Percentiles rank a stretch among this genome's conserved stretches.
phyloP scores from a whole-genome alignment of 176 grass and related monocot species.

The Lolium multiflorum region DNA sequence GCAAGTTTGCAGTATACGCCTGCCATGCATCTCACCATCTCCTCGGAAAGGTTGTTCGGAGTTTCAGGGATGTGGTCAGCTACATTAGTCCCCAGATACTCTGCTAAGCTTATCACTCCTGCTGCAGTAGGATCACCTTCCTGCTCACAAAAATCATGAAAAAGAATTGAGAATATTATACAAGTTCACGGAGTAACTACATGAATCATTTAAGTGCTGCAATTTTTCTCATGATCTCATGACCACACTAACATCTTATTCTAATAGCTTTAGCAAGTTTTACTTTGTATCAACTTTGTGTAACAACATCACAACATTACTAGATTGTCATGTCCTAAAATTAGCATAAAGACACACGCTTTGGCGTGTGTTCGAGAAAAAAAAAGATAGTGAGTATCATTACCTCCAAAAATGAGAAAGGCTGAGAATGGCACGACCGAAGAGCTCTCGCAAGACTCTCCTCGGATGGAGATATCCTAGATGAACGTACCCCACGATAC shows the following conservation, averaged over 20 bases:
- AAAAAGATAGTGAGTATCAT: constrained; percentile 14
- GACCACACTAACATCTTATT: not conserved
- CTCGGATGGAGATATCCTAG: constrained; percentile 77
- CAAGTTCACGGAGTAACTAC: not conserved
- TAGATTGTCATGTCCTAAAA: constrained; percentile 5
- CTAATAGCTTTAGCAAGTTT: not conserved
- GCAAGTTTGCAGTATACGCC: constrained; percentile 84
- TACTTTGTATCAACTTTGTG: not conserved
- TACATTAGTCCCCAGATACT: constrained; percentile 87
- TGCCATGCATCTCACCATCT: constrained; percentile 94
- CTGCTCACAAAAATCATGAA: constrained; percentile 46
- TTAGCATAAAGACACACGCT: too few species aligned
- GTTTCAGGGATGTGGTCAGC: constrained; percentile 85
- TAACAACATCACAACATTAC: not conserved
- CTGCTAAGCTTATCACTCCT: constrained; percentile 88
- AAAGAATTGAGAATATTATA: not conserved
- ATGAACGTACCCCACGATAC: constrained; percentile 64
- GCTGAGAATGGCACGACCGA: constrained; percentile 80
- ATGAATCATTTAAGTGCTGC: not conserved
- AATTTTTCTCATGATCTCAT: constrained; percentile 17
- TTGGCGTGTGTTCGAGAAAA: too few species aligned
- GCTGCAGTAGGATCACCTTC: constrained; percentile 59
- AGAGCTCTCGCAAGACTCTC: constrained; percentile 86
- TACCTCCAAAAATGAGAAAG: constrained; percentile 86
- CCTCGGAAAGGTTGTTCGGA: constrained; percentile 91